Evolutionary conservation across 2,329 filamentous ascomycete genomes (phyloP).

Genomic region (Lachnellula subtilissima): DNA sequence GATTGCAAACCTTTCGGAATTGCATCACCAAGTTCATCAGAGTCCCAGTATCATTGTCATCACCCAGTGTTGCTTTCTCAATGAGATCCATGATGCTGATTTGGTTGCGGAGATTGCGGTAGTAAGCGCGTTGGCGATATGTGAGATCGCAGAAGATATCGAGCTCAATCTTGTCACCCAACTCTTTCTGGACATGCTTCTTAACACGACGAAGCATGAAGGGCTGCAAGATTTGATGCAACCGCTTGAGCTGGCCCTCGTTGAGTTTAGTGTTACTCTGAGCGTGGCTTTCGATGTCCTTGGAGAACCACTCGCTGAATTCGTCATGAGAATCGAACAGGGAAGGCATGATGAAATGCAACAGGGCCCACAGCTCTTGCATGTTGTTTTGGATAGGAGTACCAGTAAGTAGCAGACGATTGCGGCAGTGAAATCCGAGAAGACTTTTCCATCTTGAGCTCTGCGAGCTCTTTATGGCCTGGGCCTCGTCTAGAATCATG

Average conservation of each 20-base stretch:
- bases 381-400: constrained; percentile 99
- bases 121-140: constrained; percentile 91
- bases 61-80: constrained; percentile 90
- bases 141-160: constrained; percentile 97
- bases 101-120: constrained; percentile 87
- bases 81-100: constrained; percentile 99
- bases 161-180: constrained; percentile 96
- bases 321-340: constrained; percentile 92
- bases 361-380: constrained; percentile 95
- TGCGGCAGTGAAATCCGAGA: constrained; percentile 90
- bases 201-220: constrained; percentile 99
- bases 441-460: constrained; percentile 97
- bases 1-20: constrained; percentile 98
- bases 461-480: constrained; percentile 96
- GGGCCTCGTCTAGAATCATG: constrained; percentile 98
- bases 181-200: constrained; percentile 98
- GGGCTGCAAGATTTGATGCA: constrained; percentile 98
- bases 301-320: constrained; percentile 91
- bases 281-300: constrained; percentile 95
- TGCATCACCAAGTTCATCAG: constrained; percentile 99
- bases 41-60: constrained; percentile 91
- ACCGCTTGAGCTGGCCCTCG: constrained; percentile 90
- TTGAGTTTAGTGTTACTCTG: constrained; percentile 99
- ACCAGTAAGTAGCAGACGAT: constrained; percentile 86
- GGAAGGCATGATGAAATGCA: constrained; percentile 99